Evolutionary conservation across 495 filamentous ascomycete species (phyloP), one percentile per base, ranked within the genome.

Genomic region (Glonium stellatum): DNA sequence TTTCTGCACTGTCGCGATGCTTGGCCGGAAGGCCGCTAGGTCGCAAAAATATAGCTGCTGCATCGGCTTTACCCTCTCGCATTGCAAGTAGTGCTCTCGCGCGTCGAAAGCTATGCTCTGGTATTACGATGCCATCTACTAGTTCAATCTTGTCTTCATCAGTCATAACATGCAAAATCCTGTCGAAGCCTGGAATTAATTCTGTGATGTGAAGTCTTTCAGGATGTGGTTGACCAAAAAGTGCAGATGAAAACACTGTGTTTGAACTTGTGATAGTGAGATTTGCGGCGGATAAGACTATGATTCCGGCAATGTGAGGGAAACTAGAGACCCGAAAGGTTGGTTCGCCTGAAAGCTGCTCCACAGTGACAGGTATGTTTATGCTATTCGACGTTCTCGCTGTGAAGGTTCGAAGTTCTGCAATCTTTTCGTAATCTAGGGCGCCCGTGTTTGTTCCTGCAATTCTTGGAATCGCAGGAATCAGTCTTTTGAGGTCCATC

Each of bases 281-380:
- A 1, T 80, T 85, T 10, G 85, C 72, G 0, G 95, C 84, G 18
- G 85, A 86, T 1, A 97, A 75, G 3, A 97, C 93, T 71, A 98
- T 84, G 67, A 98, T 96, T 36, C 93, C 93, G 47, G 93, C 95
- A 68, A 98, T 96, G 68, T 98, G 91, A 6, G 93, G 93, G 55
- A 96, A 96, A 68, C 90, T 95, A 11, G 90, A 95, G 25, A 97
- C 82, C 23, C 87, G 83, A 55, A 98, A 76, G 53, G 86, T 84
- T 8, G 78, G 75, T 48, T 79, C 71, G n/a, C 78, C 82, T 42
- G 82, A 80, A 13, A 86, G 77, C 54, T 82, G 79, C 39, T 88
- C 82, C 39, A 97, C 78, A 0, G 85, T 84, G 35, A 87, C 82
- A 8, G 93, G 93, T 61, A 96, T 88, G 63, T 85, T 87, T 55